Evolutionary conservation across 805 yeast genomes (phyloP), one percentile per base, ranked within the genome.

Genomic region (Sugiyamaella qingdaonensis): DNA sequence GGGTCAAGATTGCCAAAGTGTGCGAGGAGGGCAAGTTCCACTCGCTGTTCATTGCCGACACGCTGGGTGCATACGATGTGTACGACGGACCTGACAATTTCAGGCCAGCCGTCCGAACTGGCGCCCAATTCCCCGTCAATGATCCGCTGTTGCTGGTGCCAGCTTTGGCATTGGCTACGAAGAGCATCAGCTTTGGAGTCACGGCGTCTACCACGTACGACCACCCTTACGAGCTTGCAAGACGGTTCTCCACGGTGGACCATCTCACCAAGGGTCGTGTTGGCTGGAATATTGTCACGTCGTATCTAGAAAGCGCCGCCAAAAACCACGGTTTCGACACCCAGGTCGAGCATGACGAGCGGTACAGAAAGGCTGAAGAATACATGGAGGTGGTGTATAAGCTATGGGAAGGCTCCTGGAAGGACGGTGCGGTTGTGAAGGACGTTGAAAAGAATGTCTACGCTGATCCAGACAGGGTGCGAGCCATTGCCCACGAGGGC

Each of bases 221-320:
- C 47, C 70, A 68, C 29, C 78, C 78, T 0, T 71, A 66, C 45
- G 72, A 69, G 53, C 67, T 75, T 49, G 73, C 76, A 4, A 64
- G 78, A 59, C 64, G 78, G 49, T 58, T 74, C 54, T 76, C 78
- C 10, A 74, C 79, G 0, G 61, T 75, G 47, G 79, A 75, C 54
- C 76, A 73, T 54, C 64, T 74, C 37, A 67, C 74, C 5, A 63
- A 64, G 8, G 79, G 78, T 3, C 65, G 79, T 55, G 61, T 75
- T 48, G 79, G 78, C 14, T 75, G 79, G 79, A 75, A 75, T 57
- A 69, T 75, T n/a, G 78, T 75, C 29, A 69, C 77, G 7, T 71
- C 76, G 1, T 74, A 74, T 50, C 64, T 73, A 46, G 76, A 74
- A 45, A 67, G 73, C 59, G 78, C 75, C 3, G 73, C 78, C 2